Conservation (phyloP, 495 filamentous ascomycete species). For the Aspergillus nidulans region DNA sequence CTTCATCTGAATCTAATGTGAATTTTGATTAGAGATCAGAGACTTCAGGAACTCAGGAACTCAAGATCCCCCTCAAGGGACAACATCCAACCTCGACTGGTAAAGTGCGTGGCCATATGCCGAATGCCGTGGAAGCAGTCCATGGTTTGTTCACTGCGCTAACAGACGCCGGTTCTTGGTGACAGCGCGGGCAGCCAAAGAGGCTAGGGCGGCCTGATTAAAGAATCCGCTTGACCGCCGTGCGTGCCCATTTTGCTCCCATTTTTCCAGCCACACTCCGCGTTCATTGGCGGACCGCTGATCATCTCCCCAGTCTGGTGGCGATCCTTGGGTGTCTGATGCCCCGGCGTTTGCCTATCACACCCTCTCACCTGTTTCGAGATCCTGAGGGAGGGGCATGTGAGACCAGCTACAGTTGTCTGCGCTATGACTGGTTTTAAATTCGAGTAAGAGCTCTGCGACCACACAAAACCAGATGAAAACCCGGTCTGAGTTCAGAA, state of each 20-base stretch:
- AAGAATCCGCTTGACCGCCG: conserved; percentile 7
- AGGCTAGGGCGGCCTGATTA: background rate
- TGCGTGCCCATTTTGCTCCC: conserved; percentile 14
- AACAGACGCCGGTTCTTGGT: background rate
- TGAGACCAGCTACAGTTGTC: background rate
- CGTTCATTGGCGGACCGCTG: conserved; percentile 17
- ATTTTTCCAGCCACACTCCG: conserved; percentile 26
- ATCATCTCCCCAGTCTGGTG: conserved; percentile 27
- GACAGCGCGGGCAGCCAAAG: background rate
- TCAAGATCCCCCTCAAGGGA: too few relatives aligned
- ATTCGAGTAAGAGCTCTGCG: background rate
- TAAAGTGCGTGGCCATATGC: conserved; percentile 7
- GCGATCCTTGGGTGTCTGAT: conserved; percentile 23
- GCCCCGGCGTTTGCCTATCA: conserved; percentile 16
- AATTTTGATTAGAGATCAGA: too few relatives aligned
- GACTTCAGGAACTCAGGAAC: too few relatives aligned
- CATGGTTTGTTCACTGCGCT: background rate
- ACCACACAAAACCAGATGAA: background rate
- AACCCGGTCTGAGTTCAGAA: background rate
- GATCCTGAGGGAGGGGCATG: background rate
- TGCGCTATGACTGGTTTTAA: background rate
- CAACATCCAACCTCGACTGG: too few relatives aligned
- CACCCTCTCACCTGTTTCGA: conserved; percentile 4
- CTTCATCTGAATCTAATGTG: too few relatives aligned
- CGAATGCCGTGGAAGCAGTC: background rate